A percentile compares a stretch with the other conserved stretches of the same genome.
Conservation (phyloP, 2,329 filamentous ascomycete species). For the Graphilbum fragrans region DNA sequence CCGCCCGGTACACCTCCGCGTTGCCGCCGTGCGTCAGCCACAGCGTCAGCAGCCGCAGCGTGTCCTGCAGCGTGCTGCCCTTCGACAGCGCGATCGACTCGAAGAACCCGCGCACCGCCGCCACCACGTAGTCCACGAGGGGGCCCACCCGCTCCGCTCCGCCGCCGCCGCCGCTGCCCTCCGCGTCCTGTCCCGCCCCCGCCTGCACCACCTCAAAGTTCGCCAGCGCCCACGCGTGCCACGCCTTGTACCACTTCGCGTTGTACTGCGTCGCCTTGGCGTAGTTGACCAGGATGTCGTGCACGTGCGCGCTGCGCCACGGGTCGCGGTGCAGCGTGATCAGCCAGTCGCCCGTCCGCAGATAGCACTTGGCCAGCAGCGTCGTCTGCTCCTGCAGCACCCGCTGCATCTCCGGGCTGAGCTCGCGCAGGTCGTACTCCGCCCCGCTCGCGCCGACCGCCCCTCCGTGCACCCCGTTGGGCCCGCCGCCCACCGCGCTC, state of each 20-base stretch:
- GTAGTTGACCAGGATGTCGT: conserved; percentile 85
- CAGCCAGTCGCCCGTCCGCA: conserved; percentile 95
- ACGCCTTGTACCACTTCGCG: conserved; percentile 94
- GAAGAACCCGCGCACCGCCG: conserved; percentile 92
- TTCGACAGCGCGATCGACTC: conserved; percentile 88
- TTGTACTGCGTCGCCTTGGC: conserved; percentile 88
- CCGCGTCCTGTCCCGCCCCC: conserved; percentile 32
- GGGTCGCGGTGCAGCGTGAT: conserved; percentile 73
- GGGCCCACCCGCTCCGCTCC: background rate
- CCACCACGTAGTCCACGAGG: conserved; percentile 61
- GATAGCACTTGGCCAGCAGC: conserved; percentile 86
- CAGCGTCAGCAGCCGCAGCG: conserved; percentile 77
- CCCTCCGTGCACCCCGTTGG: conserved; percentile 24
- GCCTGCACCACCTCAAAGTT: conserved; percentile 97
- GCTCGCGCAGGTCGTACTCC: conserved; percentile 10
- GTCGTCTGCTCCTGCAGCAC: conserved; percentile 48
- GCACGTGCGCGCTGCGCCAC: conserved; percentile 77
- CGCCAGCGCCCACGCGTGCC: conserved; percentile 96
- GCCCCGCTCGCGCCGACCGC: conserved; percentile 22
- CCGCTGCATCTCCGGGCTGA: conserved; percentile 38
- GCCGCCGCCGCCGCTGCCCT: background rate
- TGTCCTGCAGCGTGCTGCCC: conserved; percentile 90
- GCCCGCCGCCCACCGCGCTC: conserved; percentile 4
- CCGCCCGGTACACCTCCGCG: conserved; percentile 73
- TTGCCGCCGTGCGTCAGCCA: conserved; percentile 94